Evolutionary conservation across 2,329 filamentous ascomycete genomes (phyloP).

Genomic region (Beauveria asiatica): DNA sequence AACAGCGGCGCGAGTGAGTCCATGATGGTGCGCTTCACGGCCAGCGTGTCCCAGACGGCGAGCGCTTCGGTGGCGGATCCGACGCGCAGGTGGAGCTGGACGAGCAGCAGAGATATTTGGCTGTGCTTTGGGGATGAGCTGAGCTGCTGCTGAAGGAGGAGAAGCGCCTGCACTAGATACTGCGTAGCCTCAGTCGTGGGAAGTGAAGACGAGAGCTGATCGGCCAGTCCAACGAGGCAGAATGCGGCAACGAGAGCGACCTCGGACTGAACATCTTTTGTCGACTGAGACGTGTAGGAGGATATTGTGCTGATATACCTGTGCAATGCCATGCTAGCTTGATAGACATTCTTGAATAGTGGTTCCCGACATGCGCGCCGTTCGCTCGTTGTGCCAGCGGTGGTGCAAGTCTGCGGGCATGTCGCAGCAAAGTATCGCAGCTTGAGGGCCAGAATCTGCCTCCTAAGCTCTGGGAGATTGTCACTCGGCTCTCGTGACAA

Average conservation of each 20-base stretch:
- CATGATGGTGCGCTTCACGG: slow-evolving; percentile 49
- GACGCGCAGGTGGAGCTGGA: slow-evolving; percentile 42
- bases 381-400: background rate
- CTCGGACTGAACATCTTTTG: slow-evolving; percentile 22
- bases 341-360: background rate
- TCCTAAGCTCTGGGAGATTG: slow-evolving; percentile 17
- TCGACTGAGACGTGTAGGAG: background rate
- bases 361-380: background rate
- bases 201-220: background rate
- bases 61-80: slow-evolving; percentile 40
- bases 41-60: slow-evolving; percentile 41
- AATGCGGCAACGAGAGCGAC: slow-evolving; percentile 27
- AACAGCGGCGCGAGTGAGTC: slow-evolving; percentile 47
- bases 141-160: slow-evolving; percentile 42
- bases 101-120: slow-evolving; percentile 39
- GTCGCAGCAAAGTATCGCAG: slow-evolving; percentile 37
- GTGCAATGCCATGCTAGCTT: slow-evolving; percentile 16
- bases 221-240: slow-evolving; percentile 25
- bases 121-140: slow-evolving; percentile 36
- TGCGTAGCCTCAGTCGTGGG: slow-evolving; percentile 16
- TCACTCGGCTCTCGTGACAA: slow-evolving; percentile 22
- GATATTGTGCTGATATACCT: background rate
- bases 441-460: slow-evolving; percentile 31
- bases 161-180: slow-evolving; percentile 38
- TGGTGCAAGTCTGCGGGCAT: slow-evolving; percentile 17